These are phyloP conservation scores for Ricinus communis DNA, from an alignment of 345 rosid genomes.

Conservation along the genomic window DNA sequence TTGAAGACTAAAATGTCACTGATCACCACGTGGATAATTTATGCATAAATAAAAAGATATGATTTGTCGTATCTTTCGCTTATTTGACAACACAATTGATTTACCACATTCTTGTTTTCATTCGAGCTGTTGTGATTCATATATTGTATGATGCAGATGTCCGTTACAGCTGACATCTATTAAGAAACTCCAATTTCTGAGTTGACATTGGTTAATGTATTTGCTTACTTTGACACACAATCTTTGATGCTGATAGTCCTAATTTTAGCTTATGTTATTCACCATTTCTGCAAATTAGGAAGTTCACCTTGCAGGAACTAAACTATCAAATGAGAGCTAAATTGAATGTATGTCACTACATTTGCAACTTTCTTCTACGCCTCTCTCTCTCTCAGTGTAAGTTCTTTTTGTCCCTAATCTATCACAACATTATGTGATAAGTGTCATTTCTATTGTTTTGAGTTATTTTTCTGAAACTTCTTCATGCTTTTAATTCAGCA, in stretches of 20 bases:
- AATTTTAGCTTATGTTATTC: background rate
- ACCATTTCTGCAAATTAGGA: background rate
- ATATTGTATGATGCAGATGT: background rate
- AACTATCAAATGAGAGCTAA: background rate
- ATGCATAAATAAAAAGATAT: background rate
- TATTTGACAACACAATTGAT: background rate
- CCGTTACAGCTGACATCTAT: background rate
- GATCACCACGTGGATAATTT: background rate
- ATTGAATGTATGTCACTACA: background rate
- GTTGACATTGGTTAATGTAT: background rate
- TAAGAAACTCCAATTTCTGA: background rate
- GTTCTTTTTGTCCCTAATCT: background rate
- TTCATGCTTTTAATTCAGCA: background rate
- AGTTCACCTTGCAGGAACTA: background rate
- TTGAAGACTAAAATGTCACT: background rate
- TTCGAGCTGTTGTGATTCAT: conserved; percentile 1
- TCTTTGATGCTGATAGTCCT: background rate
- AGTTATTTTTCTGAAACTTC: background rate
- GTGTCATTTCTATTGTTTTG: conserved; percentile 1
- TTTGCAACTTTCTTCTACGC: background rate
- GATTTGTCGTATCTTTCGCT: too few relatives aligned
- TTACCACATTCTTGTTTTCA: background rate
- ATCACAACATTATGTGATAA: background rate
- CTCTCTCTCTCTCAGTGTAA: background rate
- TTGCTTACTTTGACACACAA: background rate